These are phyloP conservation scores for Lactarius sp. DNA, from an alignment of 768 basidiomycete genomes.

Conservation along the genomic window DNA sequence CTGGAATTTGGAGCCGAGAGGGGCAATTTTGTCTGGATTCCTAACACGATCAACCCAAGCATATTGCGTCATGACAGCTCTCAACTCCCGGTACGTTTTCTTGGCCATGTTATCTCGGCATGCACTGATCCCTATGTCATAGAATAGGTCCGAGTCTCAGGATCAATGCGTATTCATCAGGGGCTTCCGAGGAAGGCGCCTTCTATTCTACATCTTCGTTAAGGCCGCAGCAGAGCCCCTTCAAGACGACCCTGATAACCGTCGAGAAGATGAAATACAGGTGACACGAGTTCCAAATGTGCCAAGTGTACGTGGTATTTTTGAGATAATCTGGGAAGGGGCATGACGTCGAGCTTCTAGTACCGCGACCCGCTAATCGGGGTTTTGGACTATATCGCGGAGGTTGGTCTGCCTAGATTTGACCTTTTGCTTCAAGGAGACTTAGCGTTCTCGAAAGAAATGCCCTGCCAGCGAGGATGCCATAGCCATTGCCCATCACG, in stretches of 20 bases:
- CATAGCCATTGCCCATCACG: slow-evolving; percentile 3
- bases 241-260: slow-evolving; percentile 6
- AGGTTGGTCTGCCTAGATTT: too few species aligned
- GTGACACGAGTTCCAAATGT: neutral
- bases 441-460: neutral
- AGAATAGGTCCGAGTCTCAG: too few species aligned
- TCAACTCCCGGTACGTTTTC: neutral
- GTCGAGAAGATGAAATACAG: neutral
- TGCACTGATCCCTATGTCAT: neutral
- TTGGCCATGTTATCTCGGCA: neutral
- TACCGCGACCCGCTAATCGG: slow-evolving; percentile 13
- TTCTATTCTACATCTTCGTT: neutral
- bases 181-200: slow-evolving; percentile 14
- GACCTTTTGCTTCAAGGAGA: too few species aligned
- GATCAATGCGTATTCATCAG: slow-evolving; percentile 17
- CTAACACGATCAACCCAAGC: neutral
- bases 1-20: neutral
- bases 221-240: slow-evolving; percentile 6
- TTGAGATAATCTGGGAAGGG: neutral
- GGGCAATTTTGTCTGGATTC: neutral
- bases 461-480: neutral
- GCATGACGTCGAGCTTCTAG: neutral
- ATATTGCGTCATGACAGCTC: neutral
- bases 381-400: neutral
- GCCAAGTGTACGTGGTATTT: neutral